Base-by-base conservation (phyloP, 2,329 filamentous ascomycete genomes). In the Chrysoporthe cubensis region DNA sequence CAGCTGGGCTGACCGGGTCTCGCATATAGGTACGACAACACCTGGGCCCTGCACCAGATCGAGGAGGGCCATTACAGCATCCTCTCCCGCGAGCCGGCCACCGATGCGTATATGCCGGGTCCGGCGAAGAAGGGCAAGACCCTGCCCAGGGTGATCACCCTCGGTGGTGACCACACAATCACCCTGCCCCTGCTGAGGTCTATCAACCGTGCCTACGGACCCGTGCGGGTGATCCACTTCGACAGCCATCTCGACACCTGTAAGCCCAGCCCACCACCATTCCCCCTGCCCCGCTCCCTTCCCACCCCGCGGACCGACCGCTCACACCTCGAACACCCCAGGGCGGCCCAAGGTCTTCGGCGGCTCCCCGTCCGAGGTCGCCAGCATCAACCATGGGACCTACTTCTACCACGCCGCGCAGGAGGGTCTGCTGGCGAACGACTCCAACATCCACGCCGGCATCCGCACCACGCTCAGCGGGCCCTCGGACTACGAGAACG, bases 271-370 rank as follows among this genome's bases (percentile, higher is more conserved):
- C 7, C 14, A 46, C 42, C 58, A 3, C 34, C 44, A 18, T 13
- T 26, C 7, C 42, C 9, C 18, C 26, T 21, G 11, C 32, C n/a
- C 4, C n/a, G 11, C 21, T 32, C 18, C n/a, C 16, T 46, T 34
- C 37, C 37, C 4, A 40, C 9, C 37, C 37, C 6, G 37, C 6
- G 37, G 37, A 40, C 37, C 37, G 2, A 40, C 5, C 9, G 9
- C 37, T 50, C 18, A 34, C 7, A 21, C 6, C 18, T 21, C 11
- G 6, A 18, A 42, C 48, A 46, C 58, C 46, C 48, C n/a, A 74
- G 92, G 92, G 92, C 88, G 87, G 68, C 93, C 93, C 56, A 95
- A 95, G 77, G 93, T 96, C 37, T 96, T 96, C 73, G 93, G 93
- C 64, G 93, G 92, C 42, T 89, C 91, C 0, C 92, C 93, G 0